Percentiles rank a stretch among this genome's conserved stretches.
phyloP scores from a whole-genome alignment of 1,284 basidiomycete genomes.

The Coniophora puteana region DNA sequence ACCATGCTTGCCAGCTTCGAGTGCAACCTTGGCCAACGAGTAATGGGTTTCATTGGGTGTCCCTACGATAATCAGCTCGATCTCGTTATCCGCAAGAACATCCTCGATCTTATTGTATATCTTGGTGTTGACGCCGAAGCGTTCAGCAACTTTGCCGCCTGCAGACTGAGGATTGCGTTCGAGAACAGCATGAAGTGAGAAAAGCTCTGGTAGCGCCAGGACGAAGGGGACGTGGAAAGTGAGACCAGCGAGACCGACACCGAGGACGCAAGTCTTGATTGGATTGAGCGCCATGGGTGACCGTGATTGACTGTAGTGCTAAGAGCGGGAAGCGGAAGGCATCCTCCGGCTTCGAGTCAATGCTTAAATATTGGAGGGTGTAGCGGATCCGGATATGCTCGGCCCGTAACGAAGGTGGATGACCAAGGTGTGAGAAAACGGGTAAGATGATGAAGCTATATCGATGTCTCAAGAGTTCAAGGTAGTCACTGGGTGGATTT shows the following conservation, averaged over 20 bases:
- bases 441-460: background rate
- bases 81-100: conserved; percentile 53
- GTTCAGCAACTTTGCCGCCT: conserved; percentile 59
- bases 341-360: background rate
- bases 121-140: conserved; percentile 56
- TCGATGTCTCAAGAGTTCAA: too few relatives aligned
- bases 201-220: conserved; percentile 68
- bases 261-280: conserved; percentile 70
- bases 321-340: too few relatives aligned
- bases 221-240: conserved; percentile 82
- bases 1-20: conserved; percentile 81
- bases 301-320: background rate
- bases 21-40: conserved; percentile 56
- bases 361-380: background rate
- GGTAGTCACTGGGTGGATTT: too few relatives aligned
- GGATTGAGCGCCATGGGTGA: conserved; percentile 35
- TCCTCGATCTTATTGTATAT: conserved; percentile 54
- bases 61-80: conserved; percentile 69
- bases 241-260: conserved; percentile 71
- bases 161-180: conserved; percentile 55
- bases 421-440: conserved; percentile 8
- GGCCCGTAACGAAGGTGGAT: background rate
- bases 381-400: background rate
- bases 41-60: conserved; percentile 85
- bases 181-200: conserved; percentile 67